Conservation (phyloP, 495 filamentous ascomycete species). For the Bacidia gigantensis region DNA sequence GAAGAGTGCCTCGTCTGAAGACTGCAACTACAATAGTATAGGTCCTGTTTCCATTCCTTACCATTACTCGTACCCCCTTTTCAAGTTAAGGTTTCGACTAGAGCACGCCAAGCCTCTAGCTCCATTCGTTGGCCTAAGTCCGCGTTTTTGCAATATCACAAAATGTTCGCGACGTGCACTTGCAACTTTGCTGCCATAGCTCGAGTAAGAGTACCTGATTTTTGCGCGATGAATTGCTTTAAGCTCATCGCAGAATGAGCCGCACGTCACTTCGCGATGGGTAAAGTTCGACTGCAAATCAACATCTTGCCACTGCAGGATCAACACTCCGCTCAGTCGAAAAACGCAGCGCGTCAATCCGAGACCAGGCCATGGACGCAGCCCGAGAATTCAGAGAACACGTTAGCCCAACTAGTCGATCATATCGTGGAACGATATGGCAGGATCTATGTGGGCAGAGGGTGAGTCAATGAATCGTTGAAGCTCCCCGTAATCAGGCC, state of each 20-base stretch:
- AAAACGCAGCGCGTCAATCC: constrained; percentile 7
- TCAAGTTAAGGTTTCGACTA: too few relatives aligned
- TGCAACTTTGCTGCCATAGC: too few relatives aligned
- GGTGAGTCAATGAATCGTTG: constrained; percentile 4
- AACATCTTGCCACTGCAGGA: constrained; percentile 1
- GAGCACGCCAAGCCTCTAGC: too few relatives aligned
- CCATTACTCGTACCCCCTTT: too few relatives aligned
- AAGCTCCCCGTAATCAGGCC: neutral
- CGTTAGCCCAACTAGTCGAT: constrained; percentile 11
- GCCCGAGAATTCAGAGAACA: constrained; percentile 7
- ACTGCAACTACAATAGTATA: too few relatives aligned
- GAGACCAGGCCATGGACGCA: constrained; percentile 8
- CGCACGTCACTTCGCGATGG: constrained; percentile 1
- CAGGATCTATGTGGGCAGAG: constrained; percentile 5
- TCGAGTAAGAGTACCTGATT: neutral
- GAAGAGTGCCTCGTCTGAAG: too few relatives aligned
- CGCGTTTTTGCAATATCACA: too few relatives aligned
- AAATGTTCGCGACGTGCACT: too few relatives aligned
- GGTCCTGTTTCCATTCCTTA: too few relatives aligned
- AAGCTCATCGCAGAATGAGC: neutral
- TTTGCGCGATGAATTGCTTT: neutral
- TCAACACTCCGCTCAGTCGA: neutral
- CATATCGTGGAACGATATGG: constrained; percentile 7
- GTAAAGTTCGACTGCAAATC: constrained; percentile 14
- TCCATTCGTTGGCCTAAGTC: too few relatives aligned